Base-by-base conservation (phyloP, 176 grass and related monocot species). In the Puccinellia tenuiflora region DNA sequence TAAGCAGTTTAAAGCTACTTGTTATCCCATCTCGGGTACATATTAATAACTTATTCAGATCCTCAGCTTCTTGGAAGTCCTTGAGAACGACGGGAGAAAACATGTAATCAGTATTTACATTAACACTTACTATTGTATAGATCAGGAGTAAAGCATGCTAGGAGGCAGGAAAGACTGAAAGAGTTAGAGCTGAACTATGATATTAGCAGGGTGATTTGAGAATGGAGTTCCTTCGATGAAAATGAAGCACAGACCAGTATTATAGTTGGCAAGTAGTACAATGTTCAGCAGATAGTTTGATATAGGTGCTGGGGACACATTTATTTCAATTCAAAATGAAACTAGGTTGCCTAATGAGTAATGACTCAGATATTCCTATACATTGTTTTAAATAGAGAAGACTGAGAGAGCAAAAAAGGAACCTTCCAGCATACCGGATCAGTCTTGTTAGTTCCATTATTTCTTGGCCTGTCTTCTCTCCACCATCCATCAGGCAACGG, bases 391-490 rank as follows among this genome's bases (percentile, higher is more conserved):
- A 15, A 71, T 39, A 31, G 39, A 42, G 39, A 76, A 30, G 42
- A 9, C 69, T 73, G 28, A 53, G 9, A 40, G 40, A 45, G n/a
- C 72, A 6, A 33, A 62, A 24, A 56, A 15, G 24, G 21, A 40
- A 26, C 48, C 3, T 66, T 62, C 67, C 61, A 79, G 18, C 40
- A 71, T 87, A 93, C 91, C 78, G 60, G 50, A 83, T 90, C 88
- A 59, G 4, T 45, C 65, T 76, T n/a, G n/a, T n/a, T 87, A 29
- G 31, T n/a, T 78, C 64, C 66, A 55, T 1, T 24, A 50, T 90
- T 90, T 51, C 91, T 93, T 50, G 70, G 79, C 54, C 88, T 87
- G 10, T 82, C 53, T 75, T 85, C 91, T 82, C 78, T 93, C 37
- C 51, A 54, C 78, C 59, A 90, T 50, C 91, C 91, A 68, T 79